Evolutionary conservation across 1,284 basidiomycete genomes (phyloP), one percentile per base, ranked within the genome.

Genomic region (Papiliotrema fonsecae): DNA sequence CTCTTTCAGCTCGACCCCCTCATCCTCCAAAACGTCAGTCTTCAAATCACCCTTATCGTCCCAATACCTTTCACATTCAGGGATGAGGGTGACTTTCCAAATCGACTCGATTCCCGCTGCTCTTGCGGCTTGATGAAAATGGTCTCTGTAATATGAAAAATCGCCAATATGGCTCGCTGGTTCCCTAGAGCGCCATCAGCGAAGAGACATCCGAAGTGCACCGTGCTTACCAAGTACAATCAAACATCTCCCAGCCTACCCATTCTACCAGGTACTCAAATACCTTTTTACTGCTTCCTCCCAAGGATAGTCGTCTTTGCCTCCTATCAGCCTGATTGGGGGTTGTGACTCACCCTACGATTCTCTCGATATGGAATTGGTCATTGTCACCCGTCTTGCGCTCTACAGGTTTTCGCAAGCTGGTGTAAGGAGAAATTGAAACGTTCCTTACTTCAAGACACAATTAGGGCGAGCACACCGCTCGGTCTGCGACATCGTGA

Each of bases 221-320:
- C 7, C 25, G 28, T 11, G 42, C 55, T 38, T 19, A 57, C 57
- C 57, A 60, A 13, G 52, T 55, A 11, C 50, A 42, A 35, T 60
- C 55, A 43, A 52, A 55, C 7, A 54, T 47, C 28, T 47, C 41
- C 50, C 51, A 56, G 18, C 50, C 53, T 9, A 24, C 27, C 58
- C 58, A 57, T 37, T 55, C 54, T 19, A 57, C 51, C 7, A 60
- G 47, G 30, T 55, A 60, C 24, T 50, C 46, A 36, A 43, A 59
- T 3, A 37, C 37, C 14, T 34, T 42, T n/a, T 45, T 28, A 11
- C 53, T 48, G 16, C 46, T 47, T 14, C n/a, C 40, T 9, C 43
- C 27, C 19, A 39, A 40, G 24, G 42, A 25, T 6, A 49, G 13
- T 14, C 25, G 14, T 32, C 47, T 51, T n/a, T 50, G 50, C 2